These are phyloP conservation scores for Candida lessepsii DNA, from an alignment of 805 yeast species.

Conservation along the genomic window DNA sequence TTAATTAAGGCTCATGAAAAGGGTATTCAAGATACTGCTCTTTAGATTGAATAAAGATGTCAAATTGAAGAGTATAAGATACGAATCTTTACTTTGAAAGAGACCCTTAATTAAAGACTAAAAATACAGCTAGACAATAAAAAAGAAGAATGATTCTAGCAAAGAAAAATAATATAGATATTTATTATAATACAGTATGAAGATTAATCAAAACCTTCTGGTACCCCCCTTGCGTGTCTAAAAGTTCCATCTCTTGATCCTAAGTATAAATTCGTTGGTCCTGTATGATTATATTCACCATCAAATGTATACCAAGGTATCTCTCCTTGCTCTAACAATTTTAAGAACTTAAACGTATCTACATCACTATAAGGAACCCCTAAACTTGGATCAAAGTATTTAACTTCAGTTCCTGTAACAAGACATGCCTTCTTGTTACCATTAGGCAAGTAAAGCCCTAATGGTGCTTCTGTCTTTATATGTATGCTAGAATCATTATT, in stretches of 20 bases:
- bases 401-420: slow-evolving; percentile 75
- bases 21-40: slow-evolving; percentile 53
- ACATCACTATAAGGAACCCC: slow-evolving; percentile 86
- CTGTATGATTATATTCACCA: slow-evolving; percentile 56
- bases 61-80: too few species aligned
- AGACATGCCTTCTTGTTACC: slow-evolving; percentile 67
- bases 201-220: slow-evolving; percentile 64
- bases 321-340: slow-evolving; percentile 45
- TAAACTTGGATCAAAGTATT: slow-evolving; percentile 82
- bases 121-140: too few species aligned
- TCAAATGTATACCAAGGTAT: slow-evolving; percentile 52
- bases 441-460: slow-evolving; percentile 69
- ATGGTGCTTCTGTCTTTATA: slow-evolving; percentile 68
- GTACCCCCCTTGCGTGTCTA: slow-evolving; percentile 81
- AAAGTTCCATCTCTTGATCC: slow-evolving; percentile 52
- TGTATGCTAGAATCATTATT: slow-evolving; percentile 35
- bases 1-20: slow-evolving; percentile 60
- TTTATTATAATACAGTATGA: slow-evolving; percentile 3
- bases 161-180: background rate
- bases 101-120: slow-evolving; percentile 10
- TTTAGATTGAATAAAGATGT: slow-evolving; percentile 7
- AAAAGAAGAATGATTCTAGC: too few species aligned
- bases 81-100: too few species aligned
- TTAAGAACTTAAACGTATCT: slow-evolving; percentile 70
- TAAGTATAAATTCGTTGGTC: slow-evolving; percentile 40